A percentile compares a stretch with the other conserved stretches of the same genome.
phyloP scores from a whole-genome alignment of 305 asterid genomes.

The Nicotiana rustica region DNA sequence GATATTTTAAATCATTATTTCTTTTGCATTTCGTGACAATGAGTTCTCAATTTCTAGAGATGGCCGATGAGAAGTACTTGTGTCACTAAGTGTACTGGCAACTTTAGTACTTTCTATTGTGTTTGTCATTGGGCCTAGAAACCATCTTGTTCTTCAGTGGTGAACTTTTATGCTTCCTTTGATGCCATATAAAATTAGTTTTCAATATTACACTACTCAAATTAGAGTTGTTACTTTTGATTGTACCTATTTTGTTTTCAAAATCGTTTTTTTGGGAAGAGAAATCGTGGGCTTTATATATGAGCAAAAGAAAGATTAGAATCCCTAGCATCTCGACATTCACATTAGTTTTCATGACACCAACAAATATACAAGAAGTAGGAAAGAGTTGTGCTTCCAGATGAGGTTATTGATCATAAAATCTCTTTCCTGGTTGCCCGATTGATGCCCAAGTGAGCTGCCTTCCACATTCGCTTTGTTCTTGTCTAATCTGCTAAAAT shows the following conservation, averaged over 20 bases:
- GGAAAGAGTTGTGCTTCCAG: neutral
- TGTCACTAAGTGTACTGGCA: neutral
- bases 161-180: slow-evolving; percentile 11
- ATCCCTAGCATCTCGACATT: slow-evolving; percentile 11
- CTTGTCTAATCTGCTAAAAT: slow-evolving; percentile 2
- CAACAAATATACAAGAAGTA: neutral
- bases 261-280: slow-evolving; percentile 19
- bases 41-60: neutral
- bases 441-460: neutral
- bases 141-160: neutral
- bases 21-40: neutral
- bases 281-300: neutral
- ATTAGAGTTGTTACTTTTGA: neutral
- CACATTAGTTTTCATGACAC: slow-evolving; percentile 2
- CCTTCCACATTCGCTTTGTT: neutral
- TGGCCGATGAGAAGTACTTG: neutral
- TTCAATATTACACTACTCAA: neutral
- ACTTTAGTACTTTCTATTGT: neutral
- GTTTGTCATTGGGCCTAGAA: slow-evolving; percentile 13
- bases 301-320: neutral
- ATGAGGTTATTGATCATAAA: neutral
- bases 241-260: slow-evolving; percentile 6
- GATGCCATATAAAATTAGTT: slow-evolving; percentile 27
- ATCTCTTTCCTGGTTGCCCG: neutral
- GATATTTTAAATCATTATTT: neutral